Evolutionary conservation across 176 grass and related monocot genomes (phyloP), one percentile per base, ranked within the genome.

Genomic region (Musa beccarii): DNA sequence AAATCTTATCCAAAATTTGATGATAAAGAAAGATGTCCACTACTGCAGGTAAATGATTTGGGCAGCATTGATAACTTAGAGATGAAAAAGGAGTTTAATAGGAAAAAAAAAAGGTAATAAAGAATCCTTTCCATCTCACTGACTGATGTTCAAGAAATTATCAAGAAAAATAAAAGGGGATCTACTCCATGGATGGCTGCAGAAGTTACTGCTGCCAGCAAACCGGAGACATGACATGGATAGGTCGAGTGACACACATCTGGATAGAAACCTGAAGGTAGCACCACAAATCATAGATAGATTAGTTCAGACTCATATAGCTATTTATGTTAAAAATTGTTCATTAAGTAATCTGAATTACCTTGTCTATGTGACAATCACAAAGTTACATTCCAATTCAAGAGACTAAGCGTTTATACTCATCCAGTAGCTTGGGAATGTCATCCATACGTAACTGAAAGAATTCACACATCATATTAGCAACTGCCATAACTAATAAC

Each of bases 381-480:
- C 68, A 70, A 51, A 49, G 43, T 21, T 43, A 43, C 34, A 43
- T 4, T 43, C 43, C 24, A 57, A 16, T 16, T 74, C 34, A 43
- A 4, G 34, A 43, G 34, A 43, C 77, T 20, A 98, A 83, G 61
- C 52, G 83, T 72, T 79, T 81, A 78, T 98, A 98, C 81, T 98
- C 90, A 16, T 81, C 76, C 72, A 93, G 79, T 64, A 98, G 78
- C 20, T 81, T 80, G 2, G 88, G 88, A 76, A 98, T 87, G 84
- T 98, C 94, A 84, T 91, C 89, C 88, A 98, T 89, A 53, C 94
- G 84, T 52, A 93, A 79, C 94, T 98, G 83, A 22, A 85, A 11
- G 77, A 43, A 43, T 66, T 11, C 15, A 66, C 5, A 66, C 63
- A 66, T 4, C 63, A 66, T 12, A 66, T 66, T 66, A 43, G 61